A percentile compares a stretch with the other conserved stretches of the same genome.
Evolutionary conservation across 805 yeast genomes (phyloP).

Genomic region (Wickerhamiella allomyrinae): DNA sequence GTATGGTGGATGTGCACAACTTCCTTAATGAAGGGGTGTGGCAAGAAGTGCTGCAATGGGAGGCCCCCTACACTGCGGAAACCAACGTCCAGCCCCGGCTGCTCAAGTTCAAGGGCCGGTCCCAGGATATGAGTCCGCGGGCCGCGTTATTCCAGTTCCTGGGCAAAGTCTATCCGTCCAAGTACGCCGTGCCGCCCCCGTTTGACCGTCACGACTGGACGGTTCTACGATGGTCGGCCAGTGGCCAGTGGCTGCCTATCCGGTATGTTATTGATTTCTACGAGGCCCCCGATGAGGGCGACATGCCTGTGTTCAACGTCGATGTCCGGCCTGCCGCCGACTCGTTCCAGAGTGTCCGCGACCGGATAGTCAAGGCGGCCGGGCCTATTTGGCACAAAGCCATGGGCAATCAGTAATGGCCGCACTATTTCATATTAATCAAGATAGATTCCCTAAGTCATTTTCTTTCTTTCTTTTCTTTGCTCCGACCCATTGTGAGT

Average conservation of each 20-base stretch:
- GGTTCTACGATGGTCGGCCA: constrained; percentile 42
- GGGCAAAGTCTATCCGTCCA: constrained; percentile 56
- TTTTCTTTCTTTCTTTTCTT: too few relatives aligned
- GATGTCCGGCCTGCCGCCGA: constrained; percentile 96
- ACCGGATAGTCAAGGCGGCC: constrained; percentile 56
- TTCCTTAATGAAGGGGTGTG: constrained; percentile 96
- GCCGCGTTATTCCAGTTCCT: constrained; percentile 56
- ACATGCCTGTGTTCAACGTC: constrained; percentile 76
- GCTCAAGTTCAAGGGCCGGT: constrained; percentile 80
- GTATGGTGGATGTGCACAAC: constrained; percentile 95
- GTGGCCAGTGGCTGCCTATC: constrained; percentile 46
- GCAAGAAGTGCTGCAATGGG: constrained; percentile 91
- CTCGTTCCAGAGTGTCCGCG: constrained; percentile 42
- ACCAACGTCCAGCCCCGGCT: constrained; percentile 57
- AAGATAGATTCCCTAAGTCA: too few relatives aligned
- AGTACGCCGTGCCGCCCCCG: constrained; percentile 68
- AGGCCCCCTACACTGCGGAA: constrained; percentile 45
- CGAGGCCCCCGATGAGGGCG: constrained; percentile 76
- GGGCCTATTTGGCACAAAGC: constrained; percentile 57
- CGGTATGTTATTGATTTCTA: constrained; percentile 93
- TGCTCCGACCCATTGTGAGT: too few relatives aligned
- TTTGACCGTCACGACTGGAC: constrained; percentile 99
- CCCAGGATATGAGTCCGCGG: constrained; percentile 73
- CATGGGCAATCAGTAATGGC: constrained; percentile 35
- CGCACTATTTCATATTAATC: too few relatives aligned